Percentiles rank a stretch among this genome's conserved stretches.
Evolutionary conservation across 495 filamentous ascomycete genomes (phyloP).

Genomic region (Lepidopterella palustris): DNA sequence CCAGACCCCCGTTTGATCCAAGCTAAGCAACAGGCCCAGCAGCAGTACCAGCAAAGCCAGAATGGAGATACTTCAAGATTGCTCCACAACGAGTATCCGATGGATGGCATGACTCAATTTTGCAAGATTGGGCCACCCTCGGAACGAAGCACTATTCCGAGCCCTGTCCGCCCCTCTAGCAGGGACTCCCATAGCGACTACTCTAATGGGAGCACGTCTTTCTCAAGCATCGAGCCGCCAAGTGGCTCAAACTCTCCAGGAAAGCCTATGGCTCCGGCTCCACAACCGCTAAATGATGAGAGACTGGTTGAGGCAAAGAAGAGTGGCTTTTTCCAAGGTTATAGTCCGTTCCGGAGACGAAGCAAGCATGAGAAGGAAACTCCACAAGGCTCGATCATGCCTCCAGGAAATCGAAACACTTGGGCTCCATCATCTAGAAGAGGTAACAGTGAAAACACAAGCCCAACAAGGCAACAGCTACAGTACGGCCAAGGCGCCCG

Average conservation of each 20-base stretch:
- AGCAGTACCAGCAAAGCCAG: constrained; percentile 43
- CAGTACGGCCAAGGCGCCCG: constrained; percentile 19
- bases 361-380: constrained; percentile 78
- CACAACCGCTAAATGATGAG: constrained; percentile 40
- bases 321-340: constrained; percentile 87
- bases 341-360: constrained; percentile 91
- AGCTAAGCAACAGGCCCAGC: constrained; percentile 31
- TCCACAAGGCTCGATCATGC: constrained; percentile 20
- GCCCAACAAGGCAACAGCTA: constrained; percentile 29
- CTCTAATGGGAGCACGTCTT: constrained; percentile 77
- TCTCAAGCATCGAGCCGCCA: constrained; percentile 61
- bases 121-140: constrained; percentile 82
- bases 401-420: constrained; percentile 51
- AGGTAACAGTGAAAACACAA: constrained; percentile 31
- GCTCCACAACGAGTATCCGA: constrained; percentile 89
- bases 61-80: constrained; percentile 61
- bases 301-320: constrained; percentile 74
- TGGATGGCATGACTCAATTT: constrained; percentile 98
- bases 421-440: constrained; percentile 47
- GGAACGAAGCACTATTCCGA: constrained; percentile 71
- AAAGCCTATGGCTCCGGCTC: constrained; percentile 50
- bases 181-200: constrained; percentile 88
- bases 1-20: constrained; percentile 34
- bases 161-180: constrained; percentile 71
- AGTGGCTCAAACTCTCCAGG: constrained; percentile 62